Evolutionary conservation across 345 rosid species (phyloP).

Genomic region (Euphorbia lathyris): DNA sequence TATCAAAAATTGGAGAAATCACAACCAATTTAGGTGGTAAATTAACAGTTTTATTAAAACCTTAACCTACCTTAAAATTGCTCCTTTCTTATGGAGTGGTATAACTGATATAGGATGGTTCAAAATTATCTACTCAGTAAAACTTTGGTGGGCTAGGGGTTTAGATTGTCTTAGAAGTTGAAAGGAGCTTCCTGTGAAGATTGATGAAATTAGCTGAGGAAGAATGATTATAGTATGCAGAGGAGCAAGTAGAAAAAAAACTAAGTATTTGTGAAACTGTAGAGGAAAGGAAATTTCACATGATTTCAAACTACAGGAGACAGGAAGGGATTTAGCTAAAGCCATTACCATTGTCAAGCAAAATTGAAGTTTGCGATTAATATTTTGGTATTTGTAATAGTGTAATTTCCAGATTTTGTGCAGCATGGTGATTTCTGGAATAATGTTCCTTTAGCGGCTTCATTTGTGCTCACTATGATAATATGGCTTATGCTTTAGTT

Average conservation of each 20-base stretch:
- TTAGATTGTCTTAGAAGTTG: background rate
- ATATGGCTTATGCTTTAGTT: background rate
- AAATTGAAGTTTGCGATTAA: background rate
- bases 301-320: background rate
- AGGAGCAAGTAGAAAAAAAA: background rate
- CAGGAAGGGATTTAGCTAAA: background rate
- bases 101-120: background rate
- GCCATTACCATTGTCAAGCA: background rate
- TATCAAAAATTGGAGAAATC: no score
- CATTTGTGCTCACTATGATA: background rate
- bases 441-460: background rate
- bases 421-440: background rate
- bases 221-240: background rate
- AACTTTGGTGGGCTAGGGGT: background rate
- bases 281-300: background rate
- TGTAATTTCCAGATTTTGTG: background rate
- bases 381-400: background rate
- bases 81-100: background rate
- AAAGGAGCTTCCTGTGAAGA: background rate
- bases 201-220: no score
- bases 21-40: no score
- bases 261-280: background rate
- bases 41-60: no score
- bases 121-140: background rate
- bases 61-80: no score